Evolutionary conservation across 2,329 filamentous ascomycete genomes (phyloP).

Genomic region (Tolypocladium ophioglossoides): DNA sequence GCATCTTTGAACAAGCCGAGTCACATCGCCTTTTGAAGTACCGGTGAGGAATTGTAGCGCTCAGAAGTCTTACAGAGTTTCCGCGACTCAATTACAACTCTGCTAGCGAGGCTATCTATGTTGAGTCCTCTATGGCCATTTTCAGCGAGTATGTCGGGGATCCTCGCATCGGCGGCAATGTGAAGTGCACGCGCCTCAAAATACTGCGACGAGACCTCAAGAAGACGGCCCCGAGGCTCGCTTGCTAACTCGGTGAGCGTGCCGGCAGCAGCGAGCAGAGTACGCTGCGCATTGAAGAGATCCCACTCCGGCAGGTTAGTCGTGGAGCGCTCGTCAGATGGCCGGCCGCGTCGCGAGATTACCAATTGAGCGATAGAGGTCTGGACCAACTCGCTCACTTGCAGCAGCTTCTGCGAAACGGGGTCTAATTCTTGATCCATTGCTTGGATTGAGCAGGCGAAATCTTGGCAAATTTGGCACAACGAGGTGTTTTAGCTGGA

Average conservation of each 20-base stretch:
- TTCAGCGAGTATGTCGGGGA: slow-evolving; percentile 21
- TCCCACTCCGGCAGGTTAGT: no score
- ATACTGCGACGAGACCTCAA: slow-evolving; percentile 22
- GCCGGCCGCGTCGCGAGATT: no score
- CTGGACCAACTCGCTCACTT: slow-evolving; percentile 10
- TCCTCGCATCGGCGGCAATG: slow-evolving; percentile 19
- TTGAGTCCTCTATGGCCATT: slow-evolving; percentile 9
- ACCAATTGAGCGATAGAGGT: slow-evolving; percentile 3
- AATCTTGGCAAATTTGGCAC: no score
- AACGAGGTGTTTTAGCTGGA: no score
- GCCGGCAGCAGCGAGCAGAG: slow-evolving; percentile 19
- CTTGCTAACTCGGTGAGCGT: slow-evolving; percentile 21
- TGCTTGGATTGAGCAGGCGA: no score
- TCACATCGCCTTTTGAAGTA: no score
- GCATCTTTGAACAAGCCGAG: not conserved
- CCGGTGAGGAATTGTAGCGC: no score
- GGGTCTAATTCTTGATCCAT: no score
- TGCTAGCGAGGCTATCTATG: slow-evolving; percentile 12
- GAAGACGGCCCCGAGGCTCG: slow-evolving; percentile 18
- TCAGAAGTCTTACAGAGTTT: slow-evolving; percentile 15
- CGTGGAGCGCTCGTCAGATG: no score
- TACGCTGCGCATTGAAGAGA: slow-evolving; percentile 21
- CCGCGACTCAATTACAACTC: slow-evolving; percentile 16
- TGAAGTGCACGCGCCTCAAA: slow-evolving; percentile 22
- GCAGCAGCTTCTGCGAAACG: slow-evolving; percentile 2